Evolutionary conservation across 345 rosid genomes (phyloP), one percentile per base, ranked within the genome.

Genomic region (Boechera divaricarpa): DNA sequence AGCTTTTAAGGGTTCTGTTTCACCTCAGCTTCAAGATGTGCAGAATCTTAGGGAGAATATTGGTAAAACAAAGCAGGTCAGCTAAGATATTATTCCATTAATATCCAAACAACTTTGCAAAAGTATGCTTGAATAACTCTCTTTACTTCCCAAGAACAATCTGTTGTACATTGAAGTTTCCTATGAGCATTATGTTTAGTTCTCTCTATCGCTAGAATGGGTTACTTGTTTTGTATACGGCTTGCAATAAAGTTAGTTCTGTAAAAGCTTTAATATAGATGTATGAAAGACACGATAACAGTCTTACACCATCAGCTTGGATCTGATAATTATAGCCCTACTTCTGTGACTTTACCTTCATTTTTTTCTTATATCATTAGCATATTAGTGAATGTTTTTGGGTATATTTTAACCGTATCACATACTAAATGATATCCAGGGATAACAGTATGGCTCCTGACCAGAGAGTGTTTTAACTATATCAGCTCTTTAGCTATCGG

Each of bases 41-140:
- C 89, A 87, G 82, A 78, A 80, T 52, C 96, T 96, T 81, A 90
- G 83, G 70, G 98, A 93, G 80, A 81, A 82, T 79, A 80, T 90
- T 79, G 84, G 77, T 59, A 96, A 90, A 84, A 84, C 97, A 63
- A 96, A 93, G 78, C 99, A 93, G 98, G 99, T 96, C 76, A 77
- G 76, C 73, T 65, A 55, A 32, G 54, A 51, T 56, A 35, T 39
- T 41, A 10, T 31, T 75, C 5, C 29, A 8, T 60, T 48, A 3
- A 45, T 18, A 57, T 70, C 61, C 8, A 57, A 36, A 12, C n/a
- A 53, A 36, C 58, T 35, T 35, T 70, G 57, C 16, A 69, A 4
- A 54, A 28, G 13, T 48, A 45, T 64, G 71, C 48, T n/a, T 56
- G 10, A 56, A 10, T 44, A 4, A 36, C 58, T 41, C 54, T 47